These are phyloP conservation scores for Furcasterigmium furcatum DNA, from an alignment of 2,329 filamentous ascomycete genomes.

Conservation along the genomic window DNA sequence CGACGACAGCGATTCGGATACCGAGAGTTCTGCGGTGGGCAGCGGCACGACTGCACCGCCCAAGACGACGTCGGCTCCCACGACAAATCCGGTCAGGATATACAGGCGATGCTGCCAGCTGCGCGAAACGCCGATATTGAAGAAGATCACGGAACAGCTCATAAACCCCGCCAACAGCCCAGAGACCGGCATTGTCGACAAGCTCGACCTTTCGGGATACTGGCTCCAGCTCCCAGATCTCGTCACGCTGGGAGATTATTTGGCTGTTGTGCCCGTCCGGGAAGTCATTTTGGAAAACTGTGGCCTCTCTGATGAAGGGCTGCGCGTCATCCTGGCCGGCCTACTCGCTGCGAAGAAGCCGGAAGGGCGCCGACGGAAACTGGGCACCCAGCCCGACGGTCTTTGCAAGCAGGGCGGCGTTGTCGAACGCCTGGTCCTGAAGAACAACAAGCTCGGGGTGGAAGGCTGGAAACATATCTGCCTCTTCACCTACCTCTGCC, in stretches of 20 bases:
- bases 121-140: slow-evolving; percentile 86
- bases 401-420: slow-evolving; percentile 60
- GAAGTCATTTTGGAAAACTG: slow-evolving; percentile 86
- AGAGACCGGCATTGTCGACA: slow-evolving; percentile 71
- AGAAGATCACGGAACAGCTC: slow-evolving; percentile 88
- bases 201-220: slow-evolving; percentile 81
- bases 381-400: slow-evolving; percentile 29
- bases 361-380: slow-evolving; percentile 48
- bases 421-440: slow-evolving; percentile 82
- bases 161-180: slow-evolving; percentile 65
- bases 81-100: slow-evolving; percentile 86
- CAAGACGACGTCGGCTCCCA: slow-evolving; percentile 59
- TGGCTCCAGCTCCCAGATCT: slow-evolving; percentile 81
- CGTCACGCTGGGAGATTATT: slow-evolving; percentile 85
- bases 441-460: slow-evolving; percentile 84
- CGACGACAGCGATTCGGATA: slow-evolving; percentile 62
- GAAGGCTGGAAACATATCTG: slow-evolving; percentile 92
- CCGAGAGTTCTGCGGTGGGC: slow-evolving; percentile 19
- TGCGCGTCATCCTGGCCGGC: slow-evolving; percentile 82
- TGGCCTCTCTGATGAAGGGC: slow-evolving; percentile 79
- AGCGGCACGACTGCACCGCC: slow-evolving; percentile 23
- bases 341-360: slow-evolving; percentile 75
- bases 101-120: slow-evolving; percentile 94
- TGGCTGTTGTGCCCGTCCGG: slow-evolving; percentile 88
- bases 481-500: slow-evolving; percentile 86